Evolutionary conservation across 352 stramenopile species (phyloP).

Genomic region (Globisporangium megalacanthum): DNA sequence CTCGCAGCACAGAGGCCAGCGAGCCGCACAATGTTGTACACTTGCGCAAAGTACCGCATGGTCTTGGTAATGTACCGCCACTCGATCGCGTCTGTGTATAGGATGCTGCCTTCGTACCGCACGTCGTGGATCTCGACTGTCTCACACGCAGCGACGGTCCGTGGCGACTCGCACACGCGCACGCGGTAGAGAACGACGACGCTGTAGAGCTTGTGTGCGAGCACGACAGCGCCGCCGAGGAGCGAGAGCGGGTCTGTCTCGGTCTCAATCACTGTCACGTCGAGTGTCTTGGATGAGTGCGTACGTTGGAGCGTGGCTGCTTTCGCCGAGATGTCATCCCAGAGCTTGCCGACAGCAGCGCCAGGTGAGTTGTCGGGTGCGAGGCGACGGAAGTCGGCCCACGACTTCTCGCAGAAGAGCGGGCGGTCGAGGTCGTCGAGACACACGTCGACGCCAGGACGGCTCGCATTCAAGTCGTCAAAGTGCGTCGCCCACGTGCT

Average conservation of each 20-base stretch:
- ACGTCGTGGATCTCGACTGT: constrained; percentile 33
- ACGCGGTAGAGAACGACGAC: constrained; percentile 40
- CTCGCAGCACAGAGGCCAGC: constrained; percentile 26
- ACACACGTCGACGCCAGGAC: constrained; percentile 37
- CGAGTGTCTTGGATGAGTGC: constrained; percentile 25
- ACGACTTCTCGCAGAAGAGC: constrained; percentile 53
- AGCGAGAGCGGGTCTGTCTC: constrained; percentile 47
- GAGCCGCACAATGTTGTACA: constrained; percentile 37
- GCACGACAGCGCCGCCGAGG: constrained; percentile 34
- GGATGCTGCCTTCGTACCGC: constrained; percentile 39
- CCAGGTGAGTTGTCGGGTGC: constrained; percentile 8
- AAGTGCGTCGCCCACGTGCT: constrained; percentile 46
- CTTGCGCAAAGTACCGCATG: constrained; percentile 37
- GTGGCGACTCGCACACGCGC: constrained; percentile 15
- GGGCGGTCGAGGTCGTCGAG: constrained; percentile 46
- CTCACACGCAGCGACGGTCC: constrained; percentile 11
- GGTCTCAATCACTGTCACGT: constrained; percentile 42
- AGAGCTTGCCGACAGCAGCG: constrained; percentile 23
- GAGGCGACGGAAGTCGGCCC: constrained; percentile 28
- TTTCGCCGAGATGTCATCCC: constrained; percentile 32
- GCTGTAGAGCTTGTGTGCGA: constrained; percentile 54
- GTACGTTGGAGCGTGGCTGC: constrained; percentile 22
- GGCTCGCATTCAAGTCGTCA: constrained; percentile 21
- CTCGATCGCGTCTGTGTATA: constrained; percentile 50
- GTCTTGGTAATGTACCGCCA: constrained; percentile 41